A percentile compares a stretch with the other conserved stretches of the same genome.
Evolutionary conservation across 495 filamentous ascomycete species (phyloP).

Genomic region (Daldinia bambusicola): DNA sequence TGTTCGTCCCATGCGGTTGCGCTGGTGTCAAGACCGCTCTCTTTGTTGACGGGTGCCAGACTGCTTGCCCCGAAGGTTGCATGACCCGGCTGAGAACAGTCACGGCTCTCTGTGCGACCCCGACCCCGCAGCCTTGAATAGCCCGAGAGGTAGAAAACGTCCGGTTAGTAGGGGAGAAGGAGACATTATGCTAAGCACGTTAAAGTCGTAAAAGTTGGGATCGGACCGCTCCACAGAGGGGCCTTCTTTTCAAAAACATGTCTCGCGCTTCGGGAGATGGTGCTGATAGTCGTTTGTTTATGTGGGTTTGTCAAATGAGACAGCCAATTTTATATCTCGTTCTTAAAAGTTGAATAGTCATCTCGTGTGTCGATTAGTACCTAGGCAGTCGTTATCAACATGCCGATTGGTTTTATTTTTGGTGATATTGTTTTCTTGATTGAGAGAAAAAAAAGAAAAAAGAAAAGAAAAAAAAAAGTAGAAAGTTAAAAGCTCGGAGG

Average conservation of each 20-base stretch:
- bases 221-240: not conserved
- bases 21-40: conserved; percentile 50
- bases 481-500: not conserved
- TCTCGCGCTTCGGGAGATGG: too few species aligned
- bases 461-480: not conserved
- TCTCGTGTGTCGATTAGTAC: not conserved
- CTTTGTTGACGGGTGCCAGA: conserved; percentile 54
- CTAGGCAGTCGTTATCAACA: not conserved
- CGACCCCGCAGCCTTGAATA: conserved; percentile 6
- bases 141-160: not conserved
- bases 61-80: conserved; percentile 52
- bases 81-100: conserved; percentile 49
- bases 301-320: not conserved
- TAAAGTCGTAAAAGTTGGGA: not conserved
- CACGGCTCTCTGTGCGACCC: conserved; percentile 40
- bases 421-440: not conserved
- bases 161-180: not conserved
- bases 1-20: conserved; percentile 54
- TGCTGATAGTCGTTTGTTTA: not conserved
- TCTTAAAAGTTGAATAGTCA: not conserved
- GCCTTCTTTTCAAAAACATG: not conserved
- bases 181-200: not conserved
- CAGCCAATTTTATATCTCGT: not conserved
- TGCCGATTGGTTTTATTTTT: not conserved
- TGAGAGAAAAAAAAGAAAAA: not conserved